Percentiles rank a stretch among this genome's conserved stretches.
Evolutionary conservation across 2,329 filamentous ascomycete species (phyloP).

Genomic region (Aureobasidium sp.): DNA sequence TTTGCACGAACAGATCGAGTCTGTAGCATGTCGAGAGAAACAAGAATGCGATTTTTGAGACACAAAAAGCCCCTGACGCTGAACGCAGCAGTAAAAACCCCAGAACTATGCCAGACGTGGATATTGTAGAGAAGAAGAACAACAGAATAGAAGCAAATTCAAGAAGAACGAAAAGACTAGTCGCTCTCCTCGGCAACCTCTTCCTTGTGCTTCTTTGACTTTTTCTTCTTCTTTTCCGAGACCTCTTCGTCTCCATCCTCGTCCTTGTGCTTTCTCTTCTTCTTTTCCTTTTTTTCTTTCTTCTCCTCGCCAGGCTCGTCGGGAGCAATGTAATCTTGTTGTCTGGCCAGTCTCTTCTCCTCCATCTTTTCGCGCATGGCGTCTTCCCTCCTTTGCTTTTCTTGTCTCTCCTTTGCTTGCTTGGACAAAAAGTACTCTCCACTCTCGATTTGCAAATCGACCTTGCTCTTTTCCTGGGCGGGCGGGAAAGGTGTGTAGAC

Average conservation of each 20-base stretch:
- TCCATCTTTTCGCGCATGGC: slow-evolving; percentile 82
- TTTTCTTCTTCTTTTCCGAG: slow-evolving; percentile 14
- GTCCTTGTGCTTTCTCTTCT: slow-evolving; percentile 23
- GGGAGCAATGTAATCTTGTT: slow-evolving; percentile 80
- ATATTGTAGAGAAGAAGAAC: background rate
- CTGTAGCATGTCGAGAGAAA: background rate
- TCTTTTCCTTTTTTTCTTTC: slow-evolving; percentile 39
- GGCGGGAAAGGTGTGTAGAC: slow-evolving; percentile 95
- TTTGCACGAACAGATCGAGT: background rate
- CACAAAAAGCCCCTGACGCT: slow-evolving; percentile 3
- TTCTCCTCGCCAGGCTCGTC: slow-evolving; percentile 59
- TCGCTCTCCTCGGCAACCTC: slow-evolving; percentile 11
- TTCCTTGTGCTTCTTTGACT: slow-evolving; percentile 14
- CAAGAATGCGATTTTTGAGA: background rate
- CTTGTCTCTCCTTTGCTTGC: slow-evolving; percentile 80
- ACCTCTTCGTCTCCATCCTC: slow-evolving; percentile 27
- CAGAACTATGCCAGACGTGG: background rate
- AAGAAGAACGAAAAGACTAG: background rate
- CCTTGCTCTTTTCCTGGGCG: slow-evolving; percentile 95
- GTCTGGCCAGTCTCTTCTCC: slow-evolving; percentile 77
- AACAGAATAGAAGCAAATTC: background rate
- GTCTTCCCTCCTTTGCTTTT: slow-evolving; percentile 71
- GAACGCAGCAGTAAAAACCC: slow-evolving; percentile 10
- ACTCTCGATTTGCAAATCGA: slow-evolving; percentile 94
- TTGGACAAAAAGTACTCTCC: slow-evolving; percentile 96